Evolutionary conservation across 345 rosid species (phyloP).

Genomic region (Gossypium sturtianum): DNA sequence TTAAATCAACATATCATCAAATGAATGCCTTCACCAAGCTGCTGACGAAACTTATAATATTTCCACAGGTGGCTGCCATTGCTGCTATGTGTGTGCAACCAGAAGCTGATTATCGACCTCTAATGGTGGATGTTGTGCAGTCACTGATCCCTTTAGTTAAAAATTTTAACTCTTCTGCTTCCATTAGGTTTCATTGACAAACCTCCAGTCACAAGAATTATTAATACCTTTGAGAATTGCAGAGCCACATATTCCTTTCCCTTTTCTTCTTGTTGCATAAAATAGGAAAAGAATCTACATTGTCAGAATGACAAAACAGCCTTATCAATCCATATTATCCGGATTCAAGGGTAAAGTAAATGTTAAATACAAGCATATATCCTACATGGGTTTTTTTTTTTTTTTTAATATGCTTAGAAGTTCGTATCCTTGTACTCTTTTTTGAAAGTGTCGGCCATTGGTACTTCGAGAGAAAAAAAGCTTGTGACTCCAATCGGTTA

Average conservation of each 20-base stretch:
- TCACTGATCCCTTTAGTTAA: conserved; percentile 74
- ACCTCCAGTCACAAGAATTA: conserved; percentile 26
- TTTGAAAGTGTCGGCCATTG: too few relatives aligned
- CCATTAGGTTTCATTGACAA: conserved; percentile 32
- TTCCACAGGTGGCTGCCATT: conserved; percentile 72
- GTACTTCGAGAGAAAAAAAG: too few relatives aligned
- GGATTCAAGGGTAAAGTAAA: background rate
- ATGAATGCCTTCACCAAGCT: background rate
- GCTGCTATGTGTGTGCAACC: conserved; percentile 90
- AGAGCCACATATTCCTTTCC: background rate
- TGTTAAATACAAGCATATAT: background rate
- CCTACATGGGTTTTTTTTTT: too few relatives aligned
- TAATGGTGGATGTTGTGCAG: conserved; percentile 90
- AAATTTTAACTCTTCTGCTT: conserved; percentile 36
- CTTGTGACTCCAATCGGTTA: background rate
- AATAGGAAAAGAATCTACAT: background rate
- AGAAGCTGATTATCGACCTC: conserved; percentile 84
- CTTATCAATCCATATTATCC: background rate
- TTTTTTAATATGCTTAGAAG: too few relatives aligned
- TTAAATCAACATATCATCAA: background rate
- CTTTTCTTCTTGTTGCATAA: background rate
- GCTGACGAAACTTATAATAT: background rate
- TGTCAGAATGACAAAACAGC: background rate
- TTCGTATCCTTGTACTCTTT: too few relatives aligned
- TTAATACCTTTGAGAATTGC: background rate